These are phyloP conservation scores for Stropharia rugosoannulata DNA, from an alignment of 768 basidiomycete genomes.

Conservation along the genomic window DNA sequence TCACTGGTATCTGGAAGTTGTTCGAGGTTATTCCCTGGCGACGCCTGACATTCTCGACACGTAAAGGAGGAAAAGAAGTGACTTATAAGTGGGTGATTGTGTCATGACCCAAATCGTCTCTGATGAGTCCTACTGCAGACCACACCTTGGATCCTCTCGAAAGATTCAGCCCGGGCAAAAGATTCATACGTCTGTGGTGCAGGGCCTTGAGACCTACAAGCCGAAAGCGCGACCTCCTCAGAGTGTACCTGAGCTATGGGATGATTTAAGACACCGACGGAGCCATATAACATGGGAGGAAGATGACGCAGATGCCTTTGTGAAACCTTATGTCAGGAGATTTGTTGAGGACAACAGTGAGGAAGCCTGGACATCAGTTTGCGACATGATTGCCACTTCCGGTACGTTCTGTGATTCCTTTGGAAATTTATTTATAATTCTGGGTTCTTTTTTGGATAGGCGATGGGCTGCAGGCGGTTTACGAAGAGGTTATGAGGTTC, in stretches of 20 bases:
- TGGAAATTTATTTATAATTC: too few relatives aligned
- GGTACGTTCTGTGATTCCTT: too few relatives aligned
- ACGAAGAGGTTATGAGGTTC: too few relatives aligned
- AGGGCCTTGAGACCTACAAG: slow-evolving; percentile 3
- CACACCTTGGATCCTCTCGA: slow-evolving; percentile 13
- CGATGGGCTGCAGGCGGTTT: too few relatives aligned
- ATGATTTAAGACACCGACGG: too few relatives aligned
- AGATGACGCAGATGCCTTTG: too few relatives aligned
- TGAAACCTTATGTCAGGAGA: too few relatives aligned
- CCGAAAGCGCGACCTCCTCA: slow-evolving; percentile 12
- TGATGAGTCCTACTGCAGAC: slow-evolving; percentile 1
- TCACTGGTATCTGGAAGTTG: slow-evolving; percentile 13
- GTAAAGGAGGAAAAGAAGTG: neutral
- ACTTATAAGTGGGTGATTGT: slow-evolving; percentile 7
- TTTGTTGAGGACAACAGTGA: too few relatives aligned
- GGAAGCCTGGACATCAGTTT: too few relatives aligned
- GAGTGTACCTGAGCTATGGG: slow-evolving; percentile 3
- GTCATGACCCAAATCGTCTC: neutral
- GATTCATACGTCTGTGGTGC: slow-evolving; percentile 14
- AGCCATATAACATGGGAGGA: too few relatives aligned
- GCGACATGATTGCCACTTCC: too few relatives aligned
- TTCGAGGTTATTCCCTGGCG: slow-evolving; percentile 11
- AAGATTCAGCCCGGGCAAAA: slow-evolving; percentile 18
- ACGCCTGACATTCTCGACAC: neutral
- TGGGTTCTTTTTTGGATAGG: too few relatives aligned